Percentiles rank a stretch among this genome's conserved stretches.
These are phyloP conservation scores for Cnidoscolus chayamansa DNA, from an alignment of 441 rosid species.

Conservation along the genomic window DNA sequence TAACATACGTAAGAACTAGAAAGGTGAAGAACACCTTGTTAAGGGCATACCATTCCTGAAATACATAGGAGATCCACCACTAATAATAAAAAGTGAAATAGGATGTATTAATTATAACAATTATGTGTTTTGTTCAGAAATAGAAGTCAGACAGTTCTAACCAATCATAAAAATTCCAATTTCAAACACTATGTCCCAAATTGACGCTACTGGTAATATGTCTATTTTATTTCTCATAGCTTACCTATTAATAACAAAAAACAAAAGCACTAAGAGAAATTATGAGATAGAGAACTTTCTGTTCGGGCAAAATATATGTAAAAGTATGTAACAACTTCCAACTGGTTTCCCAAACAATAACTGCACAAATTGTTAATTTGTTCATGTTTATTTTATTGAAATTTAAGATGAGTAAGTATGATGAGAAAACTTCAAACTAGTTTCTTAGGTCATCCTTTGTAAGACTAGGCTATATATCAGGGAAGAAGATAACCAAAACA, in stretches of 20 bases:
- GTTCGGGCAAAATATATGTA: too few species aligned
- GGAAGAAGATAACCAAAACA: neutral
- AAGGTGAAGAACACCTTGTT: neutral
- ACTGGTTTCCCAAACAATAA: neutral
- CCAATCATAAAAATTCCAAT: neutral
- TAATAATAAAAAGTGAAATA: neutral
- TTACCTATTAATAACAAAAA: neutral
- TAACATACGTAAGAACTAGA: neutral
- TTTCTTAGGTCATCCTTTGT: too few species aligned
- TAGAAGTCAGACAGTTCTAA: neutral
- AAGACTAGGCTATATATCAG: neutral
- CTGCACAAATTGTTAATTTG: neutral
- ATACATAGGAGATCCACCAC: neutral
- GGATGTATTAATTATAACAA: neutral
- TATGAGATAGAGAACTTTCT: neutral
- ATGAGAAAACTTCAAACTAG: neutral
- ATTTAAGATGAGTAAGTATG: neutral
- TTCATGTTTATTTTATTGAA: neutral
- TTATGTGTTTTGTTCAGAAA: neutral
- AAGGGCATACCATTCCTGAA: neutral
- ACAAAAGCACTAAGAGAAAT: neutral
- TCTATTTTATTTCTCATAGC: neutral
- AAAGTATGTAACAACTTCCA: neutral
- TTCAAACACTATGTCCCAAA: neutral
- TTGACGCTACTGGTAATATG: neutral